Percentiles rank a stretch among this genome's conserved stretches.
These are phyloP conservation scores for Ophiostoma triangulosporum DNA, from an alignment of 2,329 filamentous ascomycete genomes.

Conservation along the genomic window DNA sequence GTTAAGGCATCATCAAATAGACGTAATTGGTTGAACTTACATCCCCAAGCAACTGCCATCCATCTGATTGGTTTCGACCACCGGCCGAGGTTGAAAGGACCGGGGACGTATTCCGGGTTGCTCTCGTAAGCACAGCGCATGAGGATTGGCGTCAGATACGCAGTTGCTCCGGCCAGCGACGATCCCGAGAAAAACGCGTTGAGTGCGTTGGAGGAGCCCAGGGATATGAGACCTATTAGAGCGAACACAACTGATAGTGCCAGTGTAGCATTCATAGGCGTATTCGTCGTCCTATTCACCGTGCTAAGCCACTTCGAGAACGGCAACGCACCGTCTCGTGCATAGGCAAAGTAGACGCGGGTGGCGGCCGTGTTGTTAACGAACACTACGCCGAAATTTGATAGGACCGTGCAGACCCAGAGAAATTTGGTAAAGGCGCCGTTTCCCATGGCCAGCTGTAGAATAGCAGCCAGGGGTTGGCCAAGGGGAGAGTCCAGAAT, in stretches of 20 bases:
- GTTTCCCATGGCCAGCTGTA: neutral
- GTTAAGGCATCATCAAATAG: neutral
- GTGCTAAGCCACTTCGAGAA: neutral
- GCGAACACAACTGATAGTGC: neutral
- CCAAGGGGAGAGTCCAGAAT: neutral
- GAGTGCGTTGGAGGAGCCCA: neutral
- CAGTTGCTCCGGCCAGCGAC: neutral
- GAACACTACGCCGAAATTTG: neutral
- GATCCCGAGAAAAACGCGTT: neutral
- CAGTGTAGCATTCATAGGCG: neutral
- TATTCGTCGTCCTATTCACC: neutral
- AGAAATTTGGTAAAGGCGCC: neutral
- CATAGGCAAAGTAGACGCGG: neutral
- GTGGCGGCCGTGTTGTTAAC: neutral
- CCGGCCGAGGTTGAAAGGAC: neutral
- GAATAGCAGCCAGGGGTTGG: neutral
- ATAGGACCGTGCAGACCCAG: neutral
- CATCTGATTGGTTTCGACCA: neutral
- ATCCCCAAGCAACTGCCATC: neutral
- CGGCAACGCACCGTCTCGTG: neutral
- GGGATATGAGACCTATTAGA: neutral
- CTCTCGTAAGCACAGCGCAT: neutral
- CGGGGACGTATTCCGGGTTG: neutral
- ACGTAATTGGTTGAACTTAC: neutral
- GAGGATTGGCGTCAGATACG: neutral